Base-by-base conservation (phyloP, 441 rosid genomes). In the Euphorbia schlechtendalii region DNA sequence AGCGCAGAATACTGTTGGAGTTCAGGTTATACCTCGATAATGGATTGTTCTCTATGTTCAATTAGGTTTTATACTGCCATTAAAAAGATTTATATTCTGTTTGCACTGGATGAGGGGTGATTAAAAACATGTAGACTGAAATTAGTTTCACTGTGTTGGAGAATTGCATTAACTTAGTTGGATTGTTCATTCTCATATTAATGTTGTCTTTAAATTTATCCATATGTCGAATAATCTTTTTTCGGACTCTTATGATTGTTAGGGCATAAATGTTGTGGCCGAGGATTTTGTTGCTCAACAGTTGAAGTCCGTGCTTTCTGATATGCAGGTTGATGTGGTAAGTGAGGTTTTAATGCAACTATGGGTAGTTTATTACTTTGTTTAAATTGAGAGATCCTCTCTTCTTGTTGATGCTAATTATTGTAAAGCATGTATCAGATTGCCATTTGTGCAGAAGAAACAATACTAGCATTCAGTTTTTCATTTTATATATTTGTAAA, bases 1-100 rank as follows among this genome's bases (percentile, higher is more conserved):
- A 3, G 98, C 98, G n/a, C 98, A 91, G 82, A 91, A 91, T 75
- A 91, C 94, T 11, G 79, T 76, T 13, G 99, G 96, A 13, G 99
- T 94, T 55, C 96, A 88, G 92, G 87, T 83, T 30, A n/a, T 21
- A 14, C 49, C 52, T n/a, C 0, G 4, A 22, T 22, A 15, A 20
- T 45, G 4, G 32, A 20, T 13, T 24, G 0, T 53, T 53, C 7
- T n/a, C n/a, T n/a, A n/a, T n/a, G n/a, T n/a, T n/a, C n/a, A n/a
- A n/a, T n/a, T n/a, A n/a, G 53, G 22, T 1, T 46, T 43, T 24
- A 61, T 14, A 59, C 14, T 59, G n/a, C n/a, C n/a, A n/a, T n/a
- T n/a, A n/a, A n/a, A n/a, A n/a, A n/a, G n/a, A n/a, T n/a, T n/a
- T n/a, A n/a, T n/a, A n/a, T n/a, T 5, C 49, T 20, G 2, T 12